Evolutionary conservation across 78 protist species (phyloP).

Genomic region (Neovahlkampfia damariscottae): DNA sequence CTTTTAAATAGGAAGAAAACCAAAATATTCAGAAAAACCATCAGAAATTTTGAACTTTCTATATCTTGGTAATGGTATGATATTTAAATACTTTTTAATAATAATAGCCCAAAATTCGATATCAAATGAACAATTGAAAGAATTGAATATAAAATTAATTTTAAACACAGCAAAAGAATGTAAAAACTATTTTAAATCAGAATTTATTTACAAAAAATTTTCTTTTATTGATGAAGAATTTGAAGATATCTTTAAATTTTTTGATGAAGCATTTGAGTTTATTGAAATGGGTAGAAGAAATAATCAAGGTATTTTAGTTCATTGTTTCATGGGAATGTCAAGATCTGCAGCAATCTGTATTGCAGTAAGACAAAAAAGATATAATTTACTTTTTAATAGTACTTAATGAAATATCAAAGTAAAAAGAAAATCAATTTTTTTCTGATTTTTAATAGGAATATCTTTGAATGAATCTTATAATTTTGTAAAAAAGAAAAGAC

Average conservation of each 20-base stretch:
- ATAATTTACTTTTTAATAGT: too few species aligned
- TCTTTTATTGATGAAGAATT: not conserved
- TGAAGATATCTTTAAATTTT: not conserved
- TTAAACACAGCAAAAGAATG: slow-evolving; percentile 3
- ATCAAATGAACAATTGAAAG: not conserved
- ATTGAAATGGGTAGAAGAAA: not conserved
- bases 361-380: slow-evolving; percentile 8
- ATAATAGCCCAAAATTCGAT: not conserved
- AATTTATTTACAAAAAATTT: not conserved
- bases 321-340: slow-evolving; percentile 24
- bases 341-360: slow-evolving; percentile 16
- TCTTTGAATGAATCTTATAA: too few species aligned
- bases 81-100: too few species aligned
- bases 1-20: not conserved
- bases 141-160: not conserved
- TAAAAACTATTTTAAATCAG: not conserved
- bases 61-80: too few species aligned
- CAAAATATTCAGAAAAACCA: not conserved
- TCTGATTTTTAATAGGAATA: too few species aligned
- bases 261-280: not conserved
- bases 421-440: too few species aligned
- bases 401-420: too few species aligned
- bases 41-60: not conserved
- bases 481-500: too few species aligned
- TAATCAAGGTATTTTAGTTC: slow-evolving; percentile 7